phyloP scores from a whole-genome alignment of 75 land plant species.

The Sequoia sempervirens region DNA sequence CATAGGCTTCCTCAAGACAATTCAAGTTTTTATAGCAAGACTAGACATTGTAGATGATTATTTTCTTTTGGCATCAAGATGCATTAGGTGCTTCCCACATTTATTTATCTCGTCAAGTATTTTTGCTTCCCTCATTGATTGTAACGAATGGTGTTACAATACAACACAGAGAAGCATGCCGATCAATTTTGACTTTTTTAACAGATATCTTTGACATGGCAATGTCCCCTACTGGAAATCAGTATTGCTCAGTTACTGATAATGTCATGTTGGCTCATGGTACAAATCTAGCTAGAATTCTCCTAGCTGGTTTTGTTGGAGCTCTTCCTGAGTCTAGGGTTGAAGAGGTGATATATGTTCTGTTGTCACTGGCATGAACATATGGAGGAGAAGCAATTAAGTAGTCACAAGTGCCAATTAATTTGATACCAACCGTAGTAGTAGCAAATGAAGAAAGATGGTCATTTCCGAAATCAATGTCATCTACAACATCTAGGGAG shows the following conservation, averaged over 20 bases:
- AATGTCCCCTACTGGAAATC: slow-evolving; percentile 44
- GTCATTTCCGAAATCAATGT: slow-evolving; percentile 60
- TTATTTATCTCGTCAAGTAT: slow-evolving; percentile 66
- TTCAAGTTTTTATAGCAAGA: slow-evolving; percentile 81
- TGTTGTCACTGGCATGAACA: slow-evolving; percentile 52
- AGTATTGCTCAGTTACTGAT: slow-evolving; percentile 52
- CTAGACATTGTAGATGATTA: slow-evolving; percentile 97
- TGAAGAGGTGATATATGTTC: slow-evolving; percentile 71
- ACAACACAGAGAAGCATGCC: slow-evolving; percentile 96
- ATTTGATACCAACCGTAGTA: slow-evolving; percentile 62
- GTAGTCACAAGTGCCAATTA: slow-evolving; percentile 68
- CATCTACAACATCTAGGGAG: slow-evolving; percentile 54
- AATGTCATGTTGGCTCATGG: slow-evolving; percentile 69
- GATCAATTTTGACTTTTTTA: slow-evolving; percentile 81
- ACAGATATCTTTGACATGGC: slow-evolving; percentile 68
- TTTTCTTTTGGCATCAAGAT: slow-evolving; percentile 90
- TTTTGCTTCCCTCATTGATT: slow-evolving; percentile 71
- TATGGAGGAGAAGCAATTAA: slow-evolving; percentile 55
- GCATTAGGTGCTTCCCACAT: slow-evolving; percentile 91
- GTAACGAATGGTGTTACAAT: slow-evolving; percentile 90
- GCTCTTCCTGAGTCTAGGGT: neutral
- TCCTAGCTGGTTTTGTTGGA: too few species aligned
- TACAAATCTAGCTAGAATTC: too few species aligned
- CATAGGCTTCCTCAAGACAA: slow-evolving; percentile 47
- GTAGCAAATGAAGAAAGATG: slow-evolving; percentile 58